These are phyloP conservation scores for Mycena haematopus DNA, from an alignment of 768 basidiomycete genomes.

Conservation along the genomic window DNA sequence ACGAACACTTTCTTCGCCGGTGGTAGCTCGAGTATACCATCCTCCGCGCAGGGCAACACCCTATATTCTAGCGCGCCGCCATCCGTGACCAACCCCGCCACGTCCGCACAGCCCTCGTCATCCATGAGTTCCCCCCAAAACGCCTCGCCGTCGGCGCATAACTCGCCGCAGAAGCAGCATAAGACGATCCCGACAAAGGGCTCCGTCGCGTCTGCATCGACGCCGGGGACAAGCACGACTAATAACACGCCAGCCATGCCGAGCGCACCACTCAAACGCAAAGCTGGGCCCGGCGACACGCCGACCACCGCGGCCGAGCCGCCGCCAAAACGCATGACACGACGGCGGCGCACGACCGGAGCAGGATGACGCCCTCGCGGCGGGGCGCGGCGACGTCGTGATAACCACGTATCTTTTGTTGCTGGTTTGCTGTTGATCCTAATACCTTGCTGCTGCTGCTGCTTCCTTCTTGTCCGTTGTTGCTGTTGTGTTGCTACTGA, in stretches of 20 bases:
- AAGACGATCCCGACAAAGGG: slow-evolving; percentile 52
- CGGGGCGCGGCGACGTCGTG: background rate
- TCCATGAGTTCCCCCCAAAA: slow-evolving; percentile 59
- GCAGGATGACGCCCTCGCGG: slow-evolving; percentile 38
- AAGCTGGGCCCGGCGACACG: slow-evolving; percentile 52
- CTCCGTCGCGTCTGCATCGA: slow-evolving; percentile 40
- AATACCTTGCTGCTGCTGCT: background rate
- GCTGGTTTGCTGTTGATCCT: slow-evolving; percentile 2
- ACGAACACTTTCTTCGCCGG: slow-evolving; percentile 32
- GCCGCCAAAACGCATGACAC: slow-evolving; percentile 54
- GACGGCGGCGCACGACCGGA: slow-evolving; percentile 56
- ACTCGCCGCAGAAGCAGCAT: slow-evolving; percentile 67
- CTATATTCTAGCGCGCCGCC: slow-evolving; percentile 58
- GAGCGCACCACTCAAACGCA: slow-evolving; percentile 62
- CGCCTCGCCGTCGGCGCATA: slow-evolving; percentile 54
- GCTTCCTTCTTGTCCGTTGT: slow-evolving; percentile 17
- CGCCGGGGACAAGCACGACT: slow-evolving; percentile 47
- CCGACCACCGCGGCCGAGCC: slow-evolving; percentile 58
- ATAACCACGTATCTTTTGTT: background rate
- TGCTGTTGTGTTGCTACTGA: slow-evolving; percentile 20
- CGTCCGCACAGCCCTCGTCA: slow-evolving; percentile 35
- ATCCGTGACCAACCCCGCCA: slow-evolving; percentile 53
- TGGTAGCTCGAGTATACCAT: slow-evolving; percentile 23
- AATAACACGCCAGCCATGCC: slow-evolving; percentile 57
- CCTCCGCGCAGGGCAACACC: slow-evolving; percentile 45